Percentiles rank a stretch among this genome's conserved stretches.
Conservation (phyloP, 768 basidiomycete species). For the Suillus sp. region DNA sequence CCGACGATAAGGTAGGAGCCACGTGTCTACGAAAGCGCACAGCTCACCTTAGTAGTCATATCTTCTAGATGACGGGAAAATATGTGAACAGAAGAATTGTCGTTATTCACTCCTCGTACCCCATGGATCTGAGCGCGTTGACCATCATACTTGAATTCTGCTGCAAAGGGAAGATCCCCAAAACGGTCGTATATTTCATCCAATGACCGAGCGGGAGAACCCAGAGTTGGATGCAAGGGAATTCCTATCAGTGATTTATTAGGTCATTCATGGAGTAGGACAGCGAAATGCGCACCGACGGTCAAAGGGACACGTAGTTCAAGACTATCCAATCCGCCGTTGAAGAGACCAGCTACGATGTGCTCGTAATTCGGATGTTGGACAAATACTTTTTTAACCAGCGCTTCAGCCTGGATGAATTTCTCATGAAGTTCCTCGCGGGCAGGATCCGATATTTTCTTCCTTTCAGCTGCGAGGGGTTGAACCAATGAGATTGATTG, state of each 20-base stretch:
- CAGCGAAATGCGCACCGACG: conserved; percentile 54
- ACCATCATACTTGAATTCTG: conserved; percentile 93
- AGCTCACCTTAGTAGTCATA: conserved; percentile 81
- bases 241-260: conserved; percentile 51
- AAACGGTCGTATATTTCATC: conserved; percentile 80
- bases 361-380: conserved; percentile 78
- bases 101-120: conserved; percentile 28
- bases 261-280: conserved; percentile 8
- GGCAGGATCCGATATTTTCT: conserved; percentile 32
- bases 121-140: conserved; percentile 83
- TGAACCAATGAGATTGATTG: conserved; percentile 24
- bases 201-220: conserved; percentile 83
- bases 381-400: conserved; percentile 73
- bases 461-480: conserved; percentile 21
- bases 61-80: conserved; percentile 92
- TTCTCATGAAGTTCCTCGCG: conserved; percentile 41
- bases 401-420: conserved; percentile 59
- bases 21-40: conserved; percentile 4
- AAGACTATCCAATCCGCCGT: conserved; percentile 62
- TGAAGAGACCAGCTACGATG: conserved; percentile 61
- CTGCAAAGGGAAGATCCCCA: conserved; percentile 66
- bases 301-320: conserved; percentile 62
- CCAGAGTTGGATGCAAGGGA: conserved; percentile 84
- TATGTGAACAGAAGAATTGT: conserved; percentile 50
- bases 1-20: conserved; percentile 18